phyloP scores from a whole-genome alignment of 768 basidiomycete species.

The Leccinum uliginosum region DNA sequence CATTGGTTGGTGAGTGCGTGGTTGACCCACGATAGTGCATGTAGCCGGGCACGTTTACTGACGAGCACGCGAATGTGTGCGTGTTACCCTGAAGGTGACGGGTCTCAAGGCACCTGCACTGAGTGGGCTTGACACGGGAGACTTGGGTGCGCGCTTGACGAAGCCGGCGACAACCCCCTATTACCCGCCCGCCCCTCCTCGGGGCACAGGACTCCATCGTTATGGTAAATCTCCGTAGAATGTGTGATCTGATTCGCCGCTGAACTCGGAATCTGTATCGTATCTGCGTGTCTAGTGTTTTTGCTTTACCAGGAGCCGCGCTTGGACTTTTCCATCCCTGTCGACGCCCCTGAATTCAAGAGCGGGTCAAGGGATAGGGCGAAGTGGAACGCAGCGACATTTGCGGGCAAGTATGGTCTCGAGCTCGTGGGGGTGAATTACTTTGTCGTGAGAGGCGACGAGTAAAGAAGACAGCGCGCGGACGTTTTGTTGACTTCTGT shows the following conservation, averaged over 20 bases:
- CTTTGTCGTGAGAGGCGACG: slow-evolving; percentile 38
- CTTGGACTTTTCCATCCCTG: slow-evolving; percentile 37
- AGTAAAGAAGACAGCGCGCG: background rate
- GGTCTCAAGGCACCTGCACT: slow-evolving; percentile 36
- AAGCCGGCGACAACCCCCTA: slow-evolving; percentile 51
- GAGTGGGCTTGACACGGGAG: slow-evolving; percentile 29
- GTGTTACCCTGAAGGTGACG: slow-evolving; percentile 26
- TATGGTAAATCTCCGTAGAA: slow-evolving; percentile 40
- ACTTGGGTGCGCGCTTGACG: slow-evolving; percentile 38
- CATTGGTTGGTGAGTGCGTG: slow-evolving; percentile 48
- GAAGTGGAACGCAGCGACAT: slow-evolving; percentile 52
- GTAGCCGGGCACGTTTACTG: background rate
- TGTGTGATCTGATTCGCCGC: background rate
- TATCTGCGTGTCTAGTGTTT: slow-evolving; percentile 37
- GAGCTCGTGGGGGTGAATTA: slow-evolving; percentile 59
- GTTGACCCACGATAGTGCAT: background rate
- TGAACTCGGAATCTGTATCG: background rate
- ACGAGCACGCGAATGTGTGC: background rate
- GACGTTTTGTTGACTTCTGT: background rate
- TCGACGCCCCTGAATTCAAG: slow-evolving; percentile 43
- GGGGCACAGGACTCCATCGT: slow-evolving; percentile 51
- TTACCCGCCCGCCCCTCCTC: slow-evolving; percentile 51
- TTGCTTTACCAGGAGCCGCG: slow-evolving; percentile 59
- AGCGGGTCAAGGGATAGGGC: slow-evolving; percentile 41
- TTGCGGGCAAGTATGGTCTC: slow-evolving; percentile 48